These are phyloP conservation scores for Pichia californica DNA, from an alignment of 805 yeast genomes.

Conservation along the genomic window DNA sequence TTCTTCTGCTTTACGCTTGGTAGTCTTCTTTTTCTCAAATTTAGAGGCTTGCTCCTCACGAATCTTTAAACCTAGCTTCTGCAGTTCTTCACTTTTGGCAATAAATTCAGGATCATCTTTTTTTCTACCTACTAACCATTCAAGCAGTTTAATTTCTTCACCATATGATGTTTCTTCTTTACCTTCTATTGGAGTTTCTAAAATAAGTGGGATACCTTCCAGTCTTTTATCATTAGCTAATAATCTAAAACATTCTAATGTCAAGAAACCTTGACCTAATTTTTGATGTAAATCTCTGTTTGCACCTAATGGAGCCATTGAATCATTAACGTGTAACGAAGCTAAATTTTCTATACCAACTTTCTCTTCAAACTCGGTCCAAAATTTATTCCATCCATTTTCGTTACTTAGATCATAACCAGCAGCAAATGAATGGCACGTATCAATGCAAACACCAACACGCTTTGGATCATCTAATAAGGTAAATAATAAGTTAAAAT, in stretches of 20 bases:
- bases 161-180: conserved; percentile 64
- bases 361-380: conserved; percentile 66
- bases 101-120: conserved; percentile 50
- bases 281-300: conserved; percentile 88
- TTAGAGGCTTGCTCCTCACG: conserved; percentile 64
- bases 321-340: conserved; percentile 88
- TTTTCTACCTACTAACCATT: conserved; percentile 64
- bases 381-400: conserved; percentile 54
- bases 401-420: conserved; percentile 80
- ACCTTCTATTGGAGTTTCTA: conserved; percentile 75
- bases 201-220: conserved; percentile 63
- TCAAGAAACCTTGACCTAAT: conserved; percentile 83
- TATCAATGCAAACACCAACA: conserved; percentile 94
- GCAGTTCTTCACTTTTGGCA: conserved; percentile 42
- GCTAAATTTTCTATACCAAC: conserved; percentile 71
- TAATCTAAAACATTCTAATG: conserved; percentile 75
- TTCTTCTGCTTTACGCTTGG: conserved; percentile 20
- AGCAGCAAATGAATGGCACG: conserved; percentile 95
- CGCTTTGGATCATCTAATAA: conserved; percentile 73
- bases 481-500: conserved; percentile 67
- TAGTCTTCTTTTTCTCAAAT: conserved; percentile 46
- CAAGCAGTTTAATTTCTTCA: conserved; percentile 74
- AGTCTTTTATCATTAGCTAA: conserved; percentile 65
- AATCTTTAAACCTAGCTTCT: conserved; percentile 57
- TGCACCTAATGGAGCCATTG: conserved; percentile 88